Conservation (phyloP, 2,329 filamentous ascomycete species). For the Colletotrichum siamense region DNA sequence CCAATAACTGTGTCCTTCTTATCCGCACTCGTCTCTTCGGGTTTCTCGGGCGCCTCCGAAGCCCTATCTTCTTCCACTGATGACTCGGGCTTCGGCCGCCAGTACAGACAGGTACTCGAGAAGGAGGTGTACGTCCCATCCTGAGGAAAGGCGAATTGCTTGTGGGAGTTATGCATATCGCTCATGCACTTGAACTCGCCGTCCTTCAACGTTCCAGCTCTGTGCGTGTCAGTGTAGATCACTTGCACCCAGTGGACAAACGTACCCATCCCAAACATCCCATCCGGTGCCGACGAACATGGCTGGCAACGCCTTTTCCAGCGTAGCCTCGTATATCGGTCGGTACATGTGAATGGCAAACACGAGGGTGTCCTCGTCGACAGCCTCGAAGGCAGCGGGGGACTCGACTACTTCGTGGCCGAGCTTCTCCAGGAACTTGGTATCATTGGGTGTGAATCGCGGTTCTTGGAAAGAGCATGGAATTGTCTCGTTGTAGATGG, state of each 20-base stretch:
- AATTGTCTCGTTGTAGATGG: slow-evolving; percentile 32
- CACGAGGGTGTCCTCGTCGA: slow-evolving; percentile 56
- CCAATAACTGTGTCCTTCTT: fast-evolving
- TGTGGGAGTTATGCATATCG: slow-evolving; percentile 35
- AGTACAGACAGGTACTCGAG: slow-evolving; percentile 46
- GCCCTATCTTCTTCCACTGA: neutral
- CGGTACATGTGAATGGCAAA: slow-evolving; percentile 69
- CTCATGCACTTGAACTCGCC: slow-evolving; percentile 35
- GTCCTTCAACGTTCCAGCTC: slow-evolving; percentile 15
- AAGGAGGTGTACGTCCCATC: slow-evolving; percentile 43
- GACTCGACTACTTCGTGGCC: slow-evolving; percentile 57
- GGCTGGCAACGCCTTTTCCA: slow-evolving; percentile 51
- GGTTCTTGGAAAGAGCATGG: slow-evolving; percentile 61
- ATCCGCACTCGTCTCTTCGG: neutral
- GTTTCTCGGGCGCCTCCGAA: neutral
- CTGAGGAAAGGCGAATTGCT: slow-evolving; percentile 40
- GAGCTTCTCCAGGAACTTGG: slow-evolving; percentile 57
- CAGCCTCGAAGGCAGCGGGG: slow-evolving; percentile 56
- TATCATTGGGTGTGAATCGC: slow-evolving; percentile 52
- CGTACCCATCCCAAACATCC: slow-evolving; percentile 56
- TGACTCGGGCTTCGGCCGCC: slow-evolving; percentile 25
- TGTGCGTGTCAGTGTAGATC: neutral
- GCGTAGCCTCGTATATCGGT: slow-evolving; percentile 55
- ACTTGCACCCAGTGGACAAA: neutral
- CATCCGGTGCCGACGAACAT: slow-evolving; percentile 64